Conservation (phyloP, 2,329 filamentous ascomycete genomes). For the Apiospora phragmitis region DNA sequence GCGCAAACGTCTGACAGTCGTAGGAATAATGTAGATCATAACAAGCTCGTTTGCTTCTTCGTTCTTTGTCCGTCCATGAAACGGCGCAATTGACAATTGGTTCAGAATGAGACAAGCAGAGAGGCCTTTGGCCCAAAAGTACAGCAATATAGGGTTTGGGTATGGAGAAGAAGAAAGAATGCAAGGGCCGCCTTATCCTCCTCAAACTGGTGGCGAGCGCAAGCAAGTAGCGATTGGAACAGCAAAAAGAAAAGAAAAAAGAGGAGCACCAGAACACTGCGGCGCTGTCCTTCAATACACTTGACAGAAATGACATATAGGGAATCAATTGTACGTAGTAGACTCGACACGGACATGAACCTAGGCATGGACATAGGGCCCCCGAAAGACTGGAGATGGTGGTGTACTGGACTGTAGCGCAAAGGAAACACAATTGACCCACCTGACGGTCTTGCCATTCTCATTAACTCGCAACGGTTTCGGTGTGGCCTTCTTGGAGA, state of each 20-base stretch:
- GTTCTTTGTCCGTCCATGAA: conserved; percentile 1
- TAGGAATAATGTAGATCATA: not conserved
- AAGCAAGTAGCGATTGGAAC: not conserved
- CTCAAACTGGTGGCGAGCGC: not conserved
- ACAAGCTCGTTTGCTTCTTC: not conserved
- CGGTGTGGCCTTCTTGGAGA: conserved; percentile 37
- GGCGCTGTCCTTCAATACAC: conserved; percentile 1
- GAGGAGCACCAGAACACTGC: not conserved
- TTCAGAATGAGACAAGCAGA: not conserved
- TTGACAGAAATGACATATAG: not conserved
- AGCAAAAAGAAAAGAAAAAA: conserved; percentile 4
- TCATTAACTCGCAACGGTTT: conserved; percentile 59
- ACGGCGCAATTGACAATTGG: not conserved
- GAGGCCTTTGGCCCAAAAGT: conserved; percentile 8
- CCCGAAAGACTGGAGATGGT: conserved; percentile 7
- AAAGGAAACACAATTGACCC: conserved; percentile 36
- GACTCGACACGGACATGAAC: conserved; percentile 1
- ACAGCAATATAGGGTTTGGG: conserved; percentile 12
- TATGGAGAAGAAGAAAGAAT: conserved; percentile 16
- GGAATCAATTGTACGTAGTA: conserved; percentile 8
- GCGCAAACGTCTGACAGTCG: conserved; percentile 4
- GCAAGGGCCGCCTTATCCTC: conserved; percentile 2
- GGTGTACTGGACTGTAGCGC: conserved; percentile 8
- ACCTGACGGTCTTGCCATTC: conserved; percentile 45
- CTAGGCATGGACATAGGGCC: not conserved